phyloP scores from a whole-genome alignment of 2,329 filamentous ascomycete species.

The Lomentospora prolificans region DNA sequence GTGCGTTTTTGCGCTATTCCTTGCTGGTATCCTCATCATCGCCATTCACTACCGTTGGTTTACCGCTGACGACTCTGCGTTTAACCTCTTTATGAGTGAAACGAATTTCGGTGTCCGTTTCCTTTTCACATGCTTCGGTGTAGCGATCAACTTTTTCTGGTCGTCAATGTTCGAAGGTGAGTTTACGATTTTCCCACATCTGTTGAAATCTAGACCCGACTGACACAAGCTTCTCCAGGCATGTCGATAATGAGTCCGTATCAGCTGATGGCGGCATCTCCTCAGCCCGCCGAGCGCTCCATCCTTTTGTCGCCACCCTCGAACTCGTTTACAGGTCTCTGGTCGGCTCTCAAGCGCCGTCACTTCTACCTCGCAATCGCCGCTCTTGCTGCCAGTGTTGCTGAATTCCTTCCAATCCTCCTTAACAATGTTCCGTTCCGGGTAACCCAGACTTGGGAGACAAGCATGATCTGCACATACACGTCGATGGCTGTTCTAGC shows the following conservation, averaged over 20 bases:
- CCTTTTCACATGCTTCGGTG: constrained; percentile 29
- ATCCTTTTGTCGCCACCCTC: constrained; percentile 31
- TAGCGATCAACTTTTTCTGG: constrained; percentile 31
- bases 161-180: constrained; percentile 27
- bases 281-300: constrained; percentile 24
- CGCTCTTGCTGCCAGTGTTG: constrained; percentile 31
- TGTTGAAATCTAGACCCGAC: too few species aligned
- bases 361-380: constrained; percentile 30
- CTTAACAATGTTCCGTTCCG: constrained; percentile 39
- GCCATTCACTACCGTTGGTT: constrained; percentile 28
- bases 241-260: constrained; percentile 35
- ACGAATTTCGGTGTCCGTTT: constrained; percentile 33
- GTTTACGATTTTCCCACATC: too few species aligned
- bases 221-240: constrained; percentile 19
- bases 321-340: constrained; percentile 35
- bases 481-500: constrained; percentile 25
- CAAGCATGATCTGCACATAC: constrained; percentile 30
- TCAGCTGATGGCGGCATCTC: constrained; percentile 25
- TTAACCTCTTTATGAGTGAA: constrained; percentile 26
- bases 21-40: constrained; percentile 23
- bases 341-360: constrained; percentile 22
- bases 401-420: constrained; percentile 40
- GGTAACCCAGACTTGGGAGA: constrained; percentile 26
- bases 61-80: constrained; percentile 10
- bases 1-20: constrained; percentile 20